Evolutionary conservation across 176 grass and related monocot species (phyloP), one percentile per base, ranked within the genome.

Genomic region (Oryza coarctata): DNA sequence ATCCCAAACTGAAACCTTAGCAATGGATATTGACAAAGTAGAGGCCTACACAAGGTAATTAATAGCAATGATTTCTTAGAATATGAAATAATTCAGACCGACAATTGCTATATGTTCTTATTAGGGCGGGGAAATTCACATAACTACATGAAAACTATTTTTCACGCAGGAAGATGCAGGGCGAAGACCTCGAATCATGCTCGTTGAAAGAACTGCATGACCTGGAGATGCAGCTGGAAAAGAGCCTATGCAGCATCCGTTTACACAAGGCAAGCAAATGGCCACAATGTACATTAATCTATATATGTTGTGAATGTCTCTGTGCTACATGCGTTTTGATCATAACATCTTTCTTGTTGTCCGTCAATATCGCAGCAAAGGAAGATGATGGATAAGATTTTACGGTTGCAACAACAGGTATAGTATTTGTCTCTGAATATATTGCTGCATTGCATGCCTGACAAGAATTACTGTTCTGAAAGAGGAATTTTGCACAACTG

Each of bases 181-280:
- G 89, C 31, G 69, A 87, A 76, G 69, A 74, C 62, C 74, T 91
- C 15, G 89, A 45, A 31, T 73, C 65, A 36, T 77, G 80, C 80
- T 87, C 89, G 14, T 68, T 30, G 41, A 40, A 91, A 10, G 85
- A 91, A 57, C 30, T 91, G 55, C 43, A 81, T 75, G 84, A 77
- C n/a, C 75, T 91, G 47, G 79, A 74, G 27, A 63, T 50, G 63
- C 75, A 91, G 26, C 57, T 91, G 47, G 80, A 91, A 70, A 84
- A 75, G 63, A 76, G 84, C 72, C 63, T 91, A 50, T 55, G 65
- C 45, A 87, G 63, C 65, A 47, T 91, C 38, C 83, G 80, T 79
- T 35, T 30, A 76, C 83, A 63, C 69, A 91, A 86, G 85, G 89
- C 86, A 86, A 66, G 20, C 73, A 27, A 71, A 22, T 17, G 9